Base-by-base conservation (phyloP, 305 asterid species). In the Petunia hybrid region DNA sequence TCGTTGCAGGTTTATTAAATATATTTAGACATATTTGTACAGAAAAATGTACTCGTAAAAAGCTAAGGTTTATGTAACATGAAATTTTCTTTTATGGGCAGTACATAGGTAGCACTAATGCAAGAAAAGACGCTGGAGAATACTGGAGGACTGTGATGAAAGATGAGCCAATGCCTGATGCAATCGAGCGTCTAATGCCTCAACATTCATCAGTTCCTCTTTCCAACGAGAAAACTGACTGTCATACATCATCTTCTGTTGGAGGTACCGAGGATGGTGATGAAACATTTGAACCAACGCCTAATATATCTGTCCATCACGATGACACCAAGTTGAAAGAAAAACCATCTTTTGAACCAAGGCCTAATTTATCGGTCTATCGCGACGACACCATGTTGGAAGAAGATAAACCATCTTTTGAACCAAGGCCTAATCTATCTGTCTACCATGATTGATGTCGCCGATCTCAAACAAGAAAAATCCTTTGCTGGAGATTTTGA, bases 111-210 rank as follows among this genome's bases (percentile, higher is more conserved):
- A 79, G 42, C 74, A 60, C 60, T 10, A 69, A 80, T 60, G 86
- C 85, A 62, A 83, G 87, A 80, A 81, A 43, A 76, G 81, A 82
- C 53, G 84, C 82, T 1, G 87, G 86, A 35, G 84, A 81, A 73
- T 78, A 85, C 4, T 75, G 85, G 89, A 64, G 59, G 57, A 57
- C 14, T 6, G 80, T 57, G 40, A 64, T 64, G 77, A 80, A 80
- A 48, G 67, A 66, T 80, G 73, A 83, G 56, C 78, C 86, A n/a
- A 62, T 76, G 85, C 80, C 80, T 8, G 39, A 82, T 51, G 80
- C 81, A 38, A 64, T 71, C 9, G 36, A 75, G 65, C 84, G 70
- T 39, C 84, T 78, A 59, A 41, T 68, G 59, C 65, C 63, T 14
- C 41, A 1, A 13, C 39, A 56, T 35, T 13, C 70, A 8, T 13